Conservation (phyloP, 2,329 filamentous ascomycete genomes). For the Alternaria sp. region DNA sequence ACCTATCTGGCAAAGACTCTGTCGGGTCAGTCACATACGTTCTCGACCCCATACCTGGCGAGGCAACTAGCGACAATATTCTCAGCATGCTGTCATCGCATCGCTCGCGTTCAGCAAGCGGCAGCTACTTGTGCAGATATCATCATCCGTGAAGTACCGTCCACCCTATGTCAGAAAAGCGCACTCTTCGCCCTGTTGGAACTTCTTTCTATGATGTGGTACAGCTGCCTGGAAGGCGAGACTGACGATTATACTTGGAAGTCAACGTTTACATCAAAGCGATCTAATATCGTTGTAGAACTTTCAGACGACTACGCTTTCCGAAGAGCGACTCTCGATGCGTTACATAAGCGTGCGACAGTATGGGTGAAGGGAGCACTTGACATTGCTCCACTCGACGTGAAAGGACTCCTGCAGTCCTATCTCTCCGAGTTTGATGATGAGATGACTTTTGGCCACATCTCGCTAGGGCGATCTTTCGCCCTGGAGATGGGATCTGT, state of each 20-base stretch:
- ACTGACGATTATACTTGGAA: slow-evolving; percentile 92
- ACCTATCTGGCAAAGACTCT: slow-evolving; percentile 82
- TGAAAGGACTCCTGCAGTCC: slow-evolving; percentile 94
- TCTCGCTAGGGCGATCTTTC: slow-evolving; percentile 92
- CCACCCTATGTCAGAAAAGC: slow-evolving; percentile 85
- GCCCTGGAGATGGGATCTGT: slow-evolving; percentile 90
- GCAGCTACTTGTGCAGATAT: slow-evolving; percentile 84
- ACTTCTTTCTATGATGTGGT: slow-evolving; percentile 93
- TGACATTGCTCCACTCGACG: slow-evolving; percentile 86
- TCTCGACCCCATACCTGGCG: slow-evolving; percentile 92
- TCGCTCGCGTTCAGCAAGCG: slow-evolving; percentile 88
- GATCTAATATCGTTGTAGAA: slow-evolving; percentile 82
- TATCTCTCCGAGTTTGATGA: slow-evolving; percentile 96
- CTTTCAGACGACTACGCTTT: slow-evolving; percentile 93
- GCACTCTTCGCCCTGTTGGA: slow-evolving; percentile 94
- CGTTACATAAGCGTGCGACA: slow-evolving; percentile 78
- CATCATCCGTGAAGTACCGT: slow-evolving; percentile 85
- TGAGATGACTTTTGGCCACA: slow-evolving; percentile 87
- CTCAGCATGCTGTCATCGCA: slow-evolving; percentile 90
- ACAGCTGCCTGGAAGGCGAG: slow-evolving; percentile 90
- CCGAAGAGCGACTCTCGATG: slow-evolving; percentile 79
- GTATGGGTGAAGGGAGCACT: slow-evolving; percentile 83
- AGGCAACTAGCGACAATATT: slow-evolving; percentile 87
- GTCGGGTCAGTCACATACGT: slow-evolving; percentile 74
- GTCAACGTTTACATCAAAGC: slow-evolving; percentile 78